Conservation (phyloP, 106 monocot genomes). For the Acorus calamus region DNA sequence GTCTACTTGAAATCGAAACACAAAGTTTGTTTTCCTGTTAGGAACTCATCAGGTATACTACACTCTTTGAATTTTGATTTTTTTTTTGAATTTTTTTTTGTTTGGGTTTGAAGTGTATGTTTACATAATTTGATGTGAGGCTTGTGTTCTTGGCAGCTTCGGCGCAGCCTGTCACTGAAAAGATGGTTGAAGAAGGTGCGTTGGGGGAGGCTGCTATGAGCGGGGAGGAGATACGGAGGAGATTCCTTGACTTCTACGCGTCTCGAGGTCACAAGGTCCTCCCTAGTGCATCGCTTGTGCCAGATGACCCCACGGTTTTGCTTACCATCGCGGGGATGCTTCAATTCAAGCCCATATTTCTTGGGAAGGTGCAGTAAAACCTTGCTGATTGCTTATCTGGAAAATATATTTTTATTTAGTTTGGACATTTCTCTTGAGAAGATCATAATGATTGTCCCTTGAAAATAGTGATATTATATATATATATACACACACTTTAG, state of each 20-base stretch:
- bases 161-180: constrained; percentile 29
- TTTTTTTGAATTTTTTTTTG: too few relatives aligned
- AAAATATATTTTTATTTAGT: too few relatives aligned
- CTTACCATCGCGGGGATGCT: constrained; percentile 99
- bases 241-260: constrained; percentile 91
- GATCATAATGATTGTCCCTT: too few relatives aligned
- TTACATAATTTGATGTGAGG: too few relatives aligned
- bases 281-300: constrained; percentile 89
- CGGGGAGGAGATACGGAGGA: constrained; percentile 74
- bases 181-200: constrained; percentile 10
- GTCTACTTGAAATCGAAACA: too few relatives aligned
- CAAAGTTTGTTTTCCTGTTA: too few relatives aligned
- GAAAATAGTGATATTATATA: too few relatives aligned
- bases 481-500: too few relatives aligned
- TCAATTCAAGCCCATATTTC: constrained; percentile 96
- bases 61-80: too few relatives aligned
- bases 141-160: constrained; percentile 23
- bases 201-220: constrained; percentile 20
- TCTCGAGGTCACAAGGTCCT: constrained; percentile 78
- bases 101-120: too few relatives aligned
- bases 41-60: too few relatives aligned
- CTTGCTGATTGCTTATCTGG: neutral
- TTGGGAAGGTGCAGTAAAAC: constrained; percentile 58
- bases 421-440: too few relatives aligned
- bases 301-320: constrained; percentile 94